These are phyloP conservation scores for Talaromyces nanjingensis DNA, from an alignment of 495 filamentous ascomycete genomes.

Conservation along the genomic window DNA sequence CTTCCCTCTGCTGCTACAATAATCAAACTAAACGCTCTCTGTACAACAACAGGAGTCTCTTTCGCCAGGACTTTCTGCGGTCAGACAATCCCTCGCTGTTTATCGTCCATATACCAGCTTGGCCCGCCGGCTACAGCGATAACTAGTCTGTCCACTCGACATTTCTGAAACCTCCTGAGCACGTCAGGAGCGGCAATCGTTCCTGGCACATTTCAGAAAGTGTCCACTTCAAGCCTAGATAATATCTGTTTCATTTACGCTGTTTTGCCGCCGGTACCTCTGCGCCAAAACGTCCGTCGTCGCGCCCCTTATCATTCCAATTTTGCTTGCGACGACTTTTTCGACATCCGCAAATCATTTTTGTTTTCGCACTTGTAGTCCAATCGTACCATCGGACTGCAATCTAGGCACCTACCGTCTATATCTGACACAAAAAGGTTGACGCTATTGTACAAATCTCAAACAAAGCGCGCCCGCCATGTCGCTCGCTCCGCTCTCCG, in stretches of 20 bases:
- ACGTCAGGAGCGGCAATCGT: slow-evolving; percentile 1
- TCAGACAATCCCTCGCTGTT: neutral
- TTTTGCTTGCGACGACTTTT: slow-evolving; percentile 6
- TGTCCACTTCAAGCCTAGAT: slow-evolving; percentile 4
- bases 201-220: neutral
- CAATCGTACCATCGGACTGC: slow-evolving; percentile 1
- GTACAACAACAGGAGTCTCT: neutral
- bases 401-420: neutral
- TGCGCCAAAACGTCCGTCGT: neutral
- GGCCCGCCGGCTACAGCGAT: neutral
- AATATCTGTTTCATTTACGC: neutral
- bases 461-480: slow-evolving; percentile 6
- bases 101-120: neutral
- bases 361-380: neutral
- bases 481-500: slow-evolving; percentile 11
- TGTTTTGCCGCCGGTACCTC: slow-evolving; percentile 5
- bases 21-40: neutral
- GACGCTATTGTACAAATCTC: neutral
- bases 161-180: slow-evolving; percentile 5
- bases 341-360: neutral
- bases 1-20: neutral
- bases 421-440: slow-evolving; percentile 3
- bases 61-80: neutral
- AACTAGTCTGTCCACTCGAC: neutral
- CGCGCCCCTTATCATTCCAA: neutral